Conservation (phyloP, 805 yeast species). For the Candida nitratophila region DNA sequence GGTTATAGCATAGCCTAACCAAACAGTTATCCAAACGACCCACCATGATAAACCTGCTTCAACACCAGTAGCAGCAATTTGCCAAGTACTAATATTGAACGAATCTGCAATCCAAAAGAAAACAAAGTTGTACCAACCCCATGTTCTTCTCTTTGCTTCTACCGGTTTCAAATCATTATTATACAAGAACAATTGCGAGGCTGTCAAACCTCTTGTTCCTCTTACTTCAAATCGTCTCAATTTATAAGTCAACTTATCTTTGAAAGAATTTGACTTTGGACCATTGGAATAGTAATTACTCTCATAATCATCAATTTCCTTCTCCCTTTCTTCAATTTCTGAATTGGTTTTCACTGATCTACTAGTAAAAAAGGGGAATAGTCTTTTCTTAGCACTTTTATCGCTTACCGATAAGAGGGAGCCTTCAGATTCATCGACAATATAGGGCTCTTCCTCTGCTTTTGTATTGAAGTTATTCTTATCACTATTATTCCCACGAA, state of each 20-base stretch:
- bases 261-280: background rate
- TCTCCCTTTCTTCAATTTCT: background rate
- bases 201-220: constrained; percentile 26
- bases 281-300: background rate
- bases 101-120: constrained; percentile 87
- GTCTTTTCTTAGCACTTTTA: background rate
- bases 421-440: background rate
- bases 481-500: too few relatives aligned
- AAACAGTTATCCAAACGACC: constrained; percentile 84
- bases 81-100: constrained; percentile 86
- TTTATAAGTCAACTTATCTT: background rate
- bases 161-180: constrained; percentile 78
- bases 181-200: constrained; percentile 57
- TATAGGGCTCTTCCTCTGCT: background rate
- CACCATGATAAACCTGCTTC: constrained; percentile 79
- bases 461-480: background rate
- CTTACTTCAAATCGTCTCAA: background rate
- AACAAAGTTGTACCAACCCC: constrained; percentile 79
- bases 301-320: background rate
- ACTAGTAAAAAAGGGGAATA: background rate
- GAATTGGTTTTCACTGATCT: background rate
- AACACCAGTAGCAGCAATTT: constrained; percentile 83
- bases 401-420: background rate
- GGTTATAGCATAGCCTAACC: constrained; percentile 76
- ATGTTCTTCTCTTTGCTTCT: constrained; percentile 63